These are phyloP conservation scores for Vanderwaltozyma verrucispora DNA, from an alignment of 805 yeast species.

Conservation along the genomic window DNA sequence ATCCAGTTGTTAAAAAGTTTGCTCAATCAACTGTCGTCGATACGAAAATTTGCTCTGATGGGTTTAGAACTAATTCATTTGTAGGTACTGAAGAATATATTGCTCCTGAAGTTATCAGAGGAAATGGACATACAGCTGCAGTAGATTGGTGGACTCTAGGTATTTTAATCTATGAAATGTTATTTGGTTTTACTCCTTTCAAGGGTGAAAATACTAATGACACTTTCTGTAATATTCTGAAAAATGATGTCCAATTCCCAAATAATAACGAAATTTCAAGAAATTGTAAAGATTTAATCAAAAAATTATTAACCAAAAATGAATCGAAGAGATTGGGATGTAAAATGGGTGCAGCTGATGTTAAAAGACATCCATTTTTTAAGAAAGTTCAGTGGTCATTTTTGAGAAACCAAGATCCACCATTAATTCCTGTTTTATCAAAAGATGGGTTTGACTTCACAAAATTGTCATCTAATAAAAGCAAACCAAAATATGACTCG, in stretches of 20 bases:
- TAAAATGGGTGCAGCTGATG: constrained; percentile 88
- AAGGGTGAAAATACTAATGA: constrained; percentile 83
- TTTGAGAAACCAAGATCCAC: constrained; percentile 85
- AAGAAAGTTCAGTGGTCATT: constrained; percentile 93
- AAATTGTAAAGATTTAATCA: constrained; percentile 67
- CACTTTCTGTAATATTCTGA: constrained; percentile 81
- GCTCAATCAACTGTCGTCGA: constrained; percentile 42
- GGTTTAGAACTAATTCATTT: constrained; percentile 93
- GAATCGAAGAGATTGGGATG: constrained; percentile 86
- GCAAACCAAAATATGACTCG: constrained; percentile 13
- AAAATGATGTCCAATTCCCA: constrained; percentile 71
- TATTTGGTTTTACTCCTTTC: constrained; percentile 93
- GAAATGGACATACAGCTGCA: constrained; percentile 95
- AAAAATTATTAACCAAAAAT: constrained; percentile 77
- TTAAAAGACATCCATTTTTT: constrained; percentile 85
- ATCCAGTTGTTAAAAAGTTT: constrained; percentile 38
- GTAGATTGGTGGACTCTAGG: constrained; percentile 99
- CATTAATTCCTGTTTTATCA: constrained; percentile 79
- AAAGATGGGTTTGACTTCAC: constrained; percentile 43
- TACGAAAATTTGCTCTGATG: constrained; percentile 91
- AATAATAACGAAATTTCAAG: constrained; percentile 60
- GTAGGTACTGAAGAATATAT: constrained; percentile 99
- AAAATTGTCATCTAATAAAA: constrained; percentile 23
- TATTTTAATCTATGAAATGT: constrained; percentile 85
- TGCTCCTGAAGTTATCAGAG: constrained; percentile 96